Conservation (phyloP, 2,329 filamentous ascomycete genomes). For the Ophiostoma montium region DNA sequence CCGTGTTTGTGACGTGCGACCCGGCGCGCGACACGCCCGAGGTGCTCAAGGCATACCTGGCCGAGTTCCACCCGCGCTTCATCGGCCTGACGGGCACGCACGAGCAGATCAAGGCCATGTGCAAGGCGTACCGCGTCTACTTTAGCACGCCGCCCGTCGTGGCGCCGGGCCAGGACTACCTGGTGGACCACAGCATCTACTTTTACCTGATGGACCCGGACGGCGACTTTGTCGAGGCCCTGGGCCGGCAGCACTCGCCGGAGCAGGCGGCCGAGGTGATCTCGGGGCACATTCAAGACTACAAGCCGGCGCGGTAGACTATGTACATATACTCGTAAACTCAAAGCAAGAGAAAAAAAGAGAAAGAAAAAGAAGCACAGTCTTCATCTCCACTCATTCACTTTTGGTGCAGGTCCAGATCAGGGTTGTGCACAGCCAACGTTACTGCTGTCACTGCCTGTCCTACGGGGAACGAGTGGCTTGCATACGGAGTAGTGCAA, state of each 20-base stretch:
- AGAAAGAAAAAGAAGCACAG: no score
- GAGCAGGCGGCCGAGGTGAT: conserved; percentile 76
- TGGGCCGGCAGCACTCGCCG: conserved; percentile 87
- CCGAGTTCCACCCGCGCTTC: conserved; percentile 79
- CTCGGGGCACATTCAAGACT: conserved; percentile 64
- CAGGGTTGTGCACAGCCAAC: no score
- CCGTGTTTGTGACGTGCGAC: conserved; percentile 92
- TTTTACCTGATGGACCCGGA: conserved; percentile 99
- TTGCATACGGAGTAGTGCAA: no score
- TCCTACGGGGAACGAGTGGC: no score
- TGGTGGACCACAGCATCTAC: conserved; percentile 98
- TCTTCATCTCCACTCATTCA: no score
- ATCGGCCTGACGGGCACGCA: conserved; percentile 87
- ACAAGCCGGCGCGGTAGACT: conserved; percentile 18
- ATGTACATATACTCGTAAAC: background rate
- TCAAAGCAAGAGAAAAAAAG: no score
- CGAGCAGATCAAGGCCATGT: conserved; percentile 84
- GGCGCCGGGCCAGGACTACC: conserved; percentile 85
- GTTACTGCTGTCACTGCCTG: no score
- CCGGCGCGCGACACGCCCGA: conserved; percentile 78
- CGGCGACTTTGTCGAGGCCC: conserved; percentile 93
- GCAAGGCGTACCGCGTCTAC: conserved; percentile 93
- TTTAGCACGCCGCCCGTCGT: conserved; percentile 85
- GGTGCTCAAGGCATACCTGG: conserved; percentile 72
- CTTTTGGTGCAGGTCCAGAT: no score